Evolutionary conservation across 768 basidiomycete species (phyloP), one percentile per base, ranked within the genome.

Genomic region (Tephrocybe sp.): DNA sequence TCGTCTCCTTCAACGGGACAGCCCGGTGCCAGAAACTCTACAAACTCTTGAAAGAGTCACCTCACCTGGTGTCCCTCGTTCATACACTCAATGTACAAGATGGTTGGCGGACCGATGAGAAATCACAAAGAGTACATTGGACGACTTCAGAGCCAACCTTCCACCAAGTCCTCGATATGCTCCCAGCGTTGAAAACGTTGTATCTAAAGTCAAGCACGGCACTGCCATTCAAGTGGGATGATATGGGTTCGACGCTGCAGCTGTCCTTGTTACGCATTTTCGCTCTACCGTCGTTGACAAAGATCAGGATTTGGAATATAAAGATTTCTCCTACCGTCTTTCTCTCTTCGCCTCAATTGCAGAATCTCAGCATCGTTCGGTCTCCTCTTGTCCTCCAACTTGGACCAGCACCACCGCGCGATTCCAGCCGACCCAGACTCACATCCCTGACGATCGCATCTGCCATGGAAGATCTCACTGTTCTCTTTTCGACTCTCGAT

Each of bases 211-310:
- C 45, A 12, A 47, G 43, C 36, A n/a, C 50, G 2, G 10, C 26
- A n/a, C 14, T 24, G 12, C n/a, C 23, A 1, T 11, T 45, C 4
- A 5, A 32, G 0, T 53, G 51, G 51, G n/a, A 25, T 15, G 30
- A 33, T 14, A 46, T 53, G 39, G 45, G 38, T 10, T 40, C 21
- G 15, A 18, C 18, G 1, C 28, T 53, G 3, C 51, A 53, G 37
- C 25, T 28, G 4, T 53, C 51, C 9, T 28, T 53, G 15, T n/a
- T 34, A 18, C 51, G 51, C 32, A 18, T 53, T 15, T 42, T 53
- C 17, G 17, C 51, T 5, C 45, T 41, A 37, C 40, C 51, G 9
- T 39, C 36, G n/a, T 21, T 53, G 30, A 53, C 23, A 17, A 34
- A n/a, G 3, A 40, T 53, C 18, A 37, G 21, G 3, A 10, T 51